phyloP scores from a whole-genome alignment of 345 rosid genomes.

The Camelina hispida region DNA sequence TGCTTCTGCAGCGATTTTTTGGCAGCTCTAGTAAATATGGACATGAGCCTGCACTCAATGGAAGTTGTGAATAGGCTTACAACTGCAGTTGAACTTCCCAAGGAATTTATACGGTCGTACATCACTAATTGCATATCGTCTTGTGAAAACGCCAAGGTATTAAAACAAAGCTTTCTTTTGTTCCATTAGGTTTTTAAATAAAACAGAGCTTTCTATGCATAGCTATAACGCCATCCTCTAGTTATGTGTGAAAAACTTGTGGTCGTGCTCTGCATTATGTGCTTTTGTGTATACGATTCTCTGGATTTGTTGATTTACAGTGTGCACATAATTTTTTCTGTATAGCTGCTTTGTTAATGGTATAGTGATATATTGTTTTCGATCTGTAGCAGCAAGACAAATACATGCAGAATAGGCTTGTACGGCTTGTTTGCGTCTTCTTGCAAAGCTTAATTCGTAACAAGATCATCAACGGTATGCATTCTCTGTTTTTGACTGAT shows the following conservation, averaged over 20 bases:
- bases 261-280: background rate
- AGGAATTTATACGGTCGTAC: slow-evolving; percentile 86
- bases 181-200: background rate
- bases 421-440: slow-evolving; percentile 97
- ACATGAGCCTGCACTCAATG: slow-evolving; percentile 97
- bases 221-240: background rate
- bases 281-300: background rate
- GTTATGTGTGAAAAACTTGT: background rate
- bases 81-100: slow-evolving; percentile 90
- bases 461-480: slow-evolving; percentile 78
- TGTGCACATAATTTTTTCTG: background rate
- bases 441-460: slow-evolving; percentile 92
- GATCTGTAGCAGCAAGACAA: slow-evolving; percentile 73
- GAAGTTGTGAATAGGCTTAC: slow-evolving; percentile 99
- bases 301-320: slow-evolving; percentile 14
- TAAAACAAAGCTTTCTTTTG: slow-evolving; percentile 31
- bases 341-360: background rate
- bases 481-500: background rate
- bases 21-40: slow-evolving; percentile 90
- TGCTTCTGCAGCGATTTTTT: slow-evolving; percentile 66
- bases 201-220: slow-evolving; percentile 12
- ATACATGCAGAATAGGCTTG: slow-evolving; percentile 99
- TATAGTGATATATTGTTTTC: slow-evolving; percentile 38
- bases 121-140: slow-evolving; percentile 96
- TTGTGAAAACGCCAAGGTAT: slow-evolving; percentile 91